A percentile compares a stretch with the other conserved stretches of the same genome.
Evolutionary conservation across 192 early-diverging fungal genomes (phyloP).

Genomic region (Backusella australiensis): DNA sequence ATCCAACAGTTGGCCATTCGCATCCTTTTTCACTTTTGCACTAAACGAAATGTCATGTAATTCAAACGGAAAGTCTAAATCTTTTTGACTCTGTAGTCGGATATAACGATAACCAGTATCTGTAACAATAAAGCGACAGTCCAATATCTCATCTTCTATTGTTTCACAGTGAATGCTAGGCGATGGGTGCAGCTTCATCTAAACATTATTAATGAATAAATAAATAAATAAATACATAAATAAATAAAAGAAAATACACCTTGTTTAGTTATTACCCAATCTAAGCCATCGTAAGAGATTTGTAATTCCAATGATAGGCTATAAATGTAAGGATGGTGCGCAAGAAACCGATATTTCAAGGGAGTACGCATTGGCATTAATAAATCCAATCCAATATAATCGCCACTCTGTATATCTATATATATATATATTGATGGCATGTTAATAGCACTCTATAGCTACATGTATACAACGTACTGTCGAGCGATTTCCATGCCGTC

Average conservation of each 20-base stretch:
- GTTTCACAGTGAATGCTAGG: constrained; percentile 5
- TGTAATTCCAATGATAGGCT: constrained; percentile 19
- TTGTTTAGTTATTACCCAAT: constrained; percentile 30
- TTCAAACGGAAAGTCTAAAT: constrained; percentile 28
- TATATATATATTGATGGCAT: background rate
- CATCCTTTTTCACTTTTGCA: constrained; percentile 27
- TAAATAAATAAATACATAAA: background rate
- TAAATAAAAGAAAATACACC: background rate
- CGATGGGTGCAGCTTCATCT: constrained; percentile 10
- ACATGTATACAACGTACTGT: constrained; percentile 15
- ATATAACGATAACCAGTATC: constrained; percentile 42
- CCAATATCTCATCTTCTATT: constrained; percentile 2
- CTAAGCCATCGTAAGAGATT: constrained; percentile 38
- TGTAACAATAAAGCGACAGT: constrained; percentile 30
- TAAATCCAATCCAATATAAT: constrained; percentile 59
- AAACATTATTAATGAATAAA: too few relatives aligned
- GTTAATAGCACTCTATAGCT: background rate
- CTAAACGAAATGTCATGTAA: constrained; percentile 41
- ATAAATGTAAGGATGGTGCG: constrained; percentile 30
- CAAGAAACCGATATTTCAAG: constrained; percentile 27
- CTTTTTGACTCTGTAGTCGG: constrained; percentile 29
- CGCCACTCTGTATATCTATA: constrained; percentile 41
- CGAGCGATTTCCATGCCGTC: constrained; percentile 43
- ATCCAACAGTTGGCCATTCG: constrained; percentile 27
- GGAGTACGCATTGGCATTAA: constrained; percentile 41